A percentile compares a stretch with the other conserved stretches of the same genome.
phyloP scores from a whole-genome alignment of 805 yeast genomes.

The Ogataea salicorniae region DNA sequence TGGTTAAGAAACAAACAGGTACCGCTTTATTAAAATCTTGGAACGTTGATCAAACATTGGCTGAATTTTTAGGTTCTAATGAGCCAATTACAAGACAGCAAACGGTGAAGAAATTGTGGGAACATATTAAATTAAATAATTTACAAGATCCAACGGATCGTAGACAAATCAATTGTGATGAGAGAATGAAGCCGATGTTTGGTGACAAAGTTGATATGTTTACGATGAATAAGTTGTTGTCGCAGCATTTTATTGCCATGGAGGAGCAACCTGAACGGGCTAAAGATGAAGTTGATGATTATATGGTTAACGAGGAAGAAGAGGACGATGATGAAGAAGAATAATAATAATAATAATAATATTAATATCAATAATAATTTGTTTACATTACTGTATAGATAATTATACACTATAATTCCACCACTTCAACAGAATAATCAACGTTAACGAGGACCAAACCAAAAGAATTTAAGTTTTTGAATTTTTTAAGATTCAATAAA shows the following conservation, averaged over 20 bases:
- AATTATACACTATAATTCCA: no score
- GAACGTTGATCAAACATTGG: conserved; percentile 47
- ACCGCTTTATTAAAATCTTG: conserved; percentile 38
- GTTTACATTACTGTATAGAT: no score
- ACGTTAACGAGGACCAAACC: no score
- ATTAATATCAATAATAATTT: no score
- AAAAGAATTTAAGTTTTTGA: no score
- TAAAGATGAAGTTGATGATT: no score
- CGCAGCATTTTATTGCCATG: conserved; percentile 41
- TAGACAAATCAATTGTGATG: conserved; percentile 63
- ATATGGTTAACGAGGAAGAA: no score
- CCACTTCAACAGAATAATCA: no score
- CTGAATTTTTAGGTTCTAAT: conserved; percentile 40
- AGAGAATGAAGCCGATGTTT: conserved; percentile 48
- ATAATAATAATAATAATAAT: no score
- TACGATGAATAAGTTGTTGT: conserved; percentile 50
- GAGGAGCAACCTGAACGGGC: not conserved
- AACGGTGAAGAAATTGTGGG: conserved; percentile 67
- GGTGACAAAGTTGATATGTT: conserved; percentile 58
- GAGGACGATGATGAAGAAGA: no score
- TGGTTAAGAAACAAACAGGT: conserved; percentile 29
- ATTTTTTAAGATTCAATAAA: no score
- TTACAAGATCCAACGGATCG: conserved; percentile 65
- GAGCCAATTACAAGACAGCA: conserved; percentile 56
- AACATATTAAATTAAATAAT: conserved; percentile 54